Evolutionary conservation across 1,284 basidiomycete species (phyloP), one percentile per base, ranked within the genome.

Genomic region (Macrocystidia cucumis): DNA sequence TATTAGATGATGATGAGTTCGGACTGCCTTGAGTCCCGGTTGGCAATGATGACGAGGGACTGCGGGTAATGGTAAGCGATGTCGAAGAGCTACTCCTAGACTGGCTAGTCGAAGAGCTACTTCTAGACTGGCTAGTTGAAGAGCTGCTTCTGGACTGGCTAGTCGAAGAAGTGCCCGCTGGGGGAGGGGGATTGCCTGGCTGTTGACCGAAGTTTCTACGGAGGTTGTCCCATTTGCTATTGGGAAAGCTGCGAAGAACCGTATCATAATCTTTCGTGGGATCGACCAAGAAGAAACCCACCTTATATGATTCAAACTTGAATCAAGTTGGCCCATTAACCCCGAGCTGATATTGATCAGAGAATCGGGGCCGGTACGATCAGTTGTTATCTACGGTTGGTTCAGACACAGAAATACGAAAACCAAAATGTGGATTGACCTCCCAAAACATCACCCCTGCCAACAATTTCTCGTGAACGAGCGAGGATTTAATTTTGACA

Each of bases 391-490:
- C 67, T 79, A 57, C 17, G 24, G 20, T 31, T 26, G 8, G 23
- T 9, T 12, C 5, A 16, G 26, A 13, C 5, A 9, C 7, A 11
- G 21, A 9, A 14, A 28, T n/a, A 9, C 13, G 7, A 19, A 35
- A 38, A 32, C 8, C 25, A 7, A n/a, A 16, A 11, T 5, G 63
- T 63, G n/a, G n/a, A n/a, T n/a, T 52, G 52, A 72, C 74, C 52
- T 81, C 83, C 85, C 85, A 90, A 61, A 78, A 89, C 85, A 89
- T 87, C 25, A 74, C 73, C 1, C 87, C 87, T 11, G 72, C 82
- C 24, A 90, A 65, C 3, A 72, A 70, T 14, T 78, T 70, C 14
- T 63, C 54, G 32, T 64, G 60, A 45, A 91, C 77, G 50, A 91
- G 95, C 39, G 82, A 65, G 2, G 81, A 76, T 62, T 97, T 97